Conservation (phyloP, 495 filamentous ascomycete genomes). For the Sporormia fimetaria region DNA sequence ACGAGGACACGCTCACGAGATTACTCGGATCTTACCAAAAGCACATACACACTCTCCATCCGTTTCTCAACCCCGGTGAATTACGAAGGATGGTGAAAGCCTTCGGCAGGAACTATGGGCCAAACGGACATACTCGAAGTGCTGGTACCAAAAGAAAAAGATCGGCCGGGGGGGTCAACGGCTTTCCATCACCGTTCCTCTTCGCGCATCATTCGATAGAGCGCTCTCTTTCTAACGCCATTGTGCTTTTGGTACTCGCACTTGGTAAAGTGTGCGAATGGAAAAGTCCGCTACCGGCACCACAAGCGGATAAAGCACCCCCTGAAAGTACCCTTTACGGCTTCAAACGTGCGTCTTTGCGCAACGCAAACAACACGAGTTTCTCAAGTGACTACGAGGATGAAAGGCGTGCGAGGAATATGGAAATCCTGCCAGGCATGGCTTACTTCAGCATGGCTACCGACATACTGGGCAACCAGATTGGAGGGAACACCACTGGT, state of each 20-base stretch:
- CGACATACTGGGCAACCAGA: slow-evolving; percentile 71
- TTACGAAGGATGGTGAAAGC: slow-evolving; percentile 40
- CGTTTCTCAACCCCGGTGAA: slow-evolving; percentile 55
- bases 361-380: slow-evolving; percentile 19
- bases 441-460: slow-evolving; percentile 80
- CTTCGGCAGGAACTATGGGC: slow-evolving; percentile 36
- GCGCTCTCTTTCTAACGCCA: slow-evolving; percentile 57
- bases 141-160: slow-evolving; percentile 46
- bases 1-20: slow-evolving; percentile 46
- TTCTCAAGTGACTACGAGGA: slow-evolving; percentile 11
- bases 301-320: slow-evolving; percentile 35
- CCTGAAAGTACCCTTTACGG: slow-evolving; percentile 4
- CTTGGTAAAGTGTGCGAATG: slow-evolving; percentile 73
- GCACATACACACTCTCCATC: slow-evolving; percentile 81
- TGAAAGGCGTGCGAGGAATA: slow-evolving; percentile 41
- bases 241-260: slow-evolving; percentile 73
- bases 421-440: slow-evolving; percentile 81
- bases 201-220: slow-evolving; percentile 28
- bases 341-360: slow-evolving; percentile 18
- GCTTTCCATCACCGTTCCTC: slow-evolving; percentile 11
- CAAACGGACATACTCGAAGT: slow-evolving; percentile 14
- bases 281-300: slow-evolving; percentile 50
- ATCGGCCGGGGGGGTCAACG: slow-evolving; percentile 26
- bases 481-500: slow-evolving; percentile 63
- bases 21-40: slow-evolving; percentile 62